phyloP scores from a whole-genome alignment of 768 basidiomycete genomes.

The Serendipita sp. region DNA sequence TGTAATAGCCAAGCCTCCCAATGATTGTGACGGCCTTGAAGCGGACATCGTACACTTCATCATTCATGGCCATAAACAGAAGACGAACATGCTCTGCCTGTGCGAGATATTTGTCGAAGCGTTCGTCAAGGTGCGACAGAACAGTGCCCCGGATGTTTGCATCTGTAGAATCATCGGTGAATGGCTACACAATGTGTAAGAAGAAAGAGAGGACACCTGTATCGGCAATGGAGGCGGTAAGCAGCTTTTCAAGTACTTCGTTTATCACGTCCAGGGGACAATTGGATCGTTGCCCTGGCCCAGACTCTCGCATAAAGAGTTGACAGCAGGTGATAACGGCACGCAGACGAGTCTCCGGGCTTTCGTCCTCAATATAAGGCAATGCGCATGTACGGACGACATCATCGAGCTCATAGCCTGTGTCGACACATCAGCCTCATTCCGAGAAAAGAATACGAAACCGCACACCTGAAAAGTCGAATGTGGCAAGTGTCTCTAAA shows the following conservation, averaged over 20 bases:
- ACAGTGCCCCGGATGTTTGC: slow-evolving; percentile 74
- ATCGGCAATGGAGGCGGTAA: slow-evolving; percentile 92
- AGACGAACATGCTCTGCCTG: slow-evolving; percentile 98
- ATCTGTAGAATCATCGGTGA: slow-evolving; percentile 31
- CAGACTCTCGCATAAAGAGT: slow-evolving; percentile 86
- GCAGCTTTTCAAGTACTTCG: slow-evolving; percentile 91
- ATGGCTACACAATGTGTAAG: slow-evolving; percentile 5
- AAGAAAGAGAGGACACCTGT: slow-evolving; percentile 41
- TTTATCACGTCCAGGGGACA: slow-evolving; percentile 95
- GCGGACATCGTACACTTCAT: slow-evolving; percentile 89
- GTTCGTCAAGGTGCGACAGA: slow-evolving; percentile 70
- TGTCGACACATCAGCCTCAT: slow-evolving; percentile 9
- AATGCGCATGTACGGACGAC: slow-evolving; percentile 85
- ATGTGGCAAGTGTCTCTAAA: slow-evolving; percentile 69
- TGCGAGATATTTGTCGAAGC: slow-evolving; percentile 92
- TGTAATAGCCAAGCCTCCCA: slow-evolving; percentile 84
- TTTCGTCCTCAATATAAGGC: slow-evolving; percentile 89
- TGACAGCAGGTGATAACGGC: slow-evolving; percentile 86
- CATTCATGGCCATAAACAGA: slow-evolving; percentile 91
- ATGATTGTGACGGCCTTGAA: slow-evolving; percentile 83
- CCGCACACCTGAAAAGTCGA: slow-evolving; percentile 84
- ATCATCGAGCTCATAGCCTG: slow-evolving; percentile 87
- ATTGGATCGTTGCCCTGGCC: slow-evolving; percentile 88
- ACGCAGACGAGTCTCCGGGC: slow-evolving; percentile 69
- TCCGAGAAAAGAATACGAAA: no score